Base-by-base conservation (phyloP, 1,284 basidiomycete species). In the Austropuccinia psidii region DNA sequence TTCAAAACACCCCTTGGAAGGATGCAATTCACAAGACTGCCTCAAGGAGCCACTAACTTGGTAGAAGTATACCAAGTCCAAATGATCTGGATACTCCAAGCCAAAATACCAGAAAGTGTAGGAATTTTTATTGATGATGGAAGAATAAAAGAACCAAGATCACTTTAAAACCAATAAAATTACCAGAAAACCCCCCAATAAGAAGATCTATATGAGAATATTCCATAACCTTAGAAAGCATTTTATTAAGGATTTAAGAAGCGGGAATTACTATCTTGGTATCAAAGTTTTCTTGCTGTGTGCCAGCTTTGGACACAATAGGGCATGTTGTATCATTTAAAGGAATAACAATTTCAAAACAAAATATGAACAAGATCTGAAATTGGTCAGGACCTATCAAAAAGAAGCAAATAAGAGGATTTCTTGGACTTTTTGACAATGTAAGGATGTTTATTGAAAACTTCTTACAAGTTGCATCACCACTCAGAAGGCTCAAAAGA, bases 61-160 rank as follows among this genome's bases (percentile, higher is more conserved):
- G 60, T 62, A 13, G 60, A 31, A 39, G 15, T 62, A 9, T 62
- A 62, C 37, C 60, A 62, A 39, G 60, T 37, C n/a, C 60, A 62
- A 27, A 62, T 62, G 60, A 43, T 62, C 9, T 39, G 60, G 60
- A 64, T 64, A 47, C 41, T 47, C 4, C 61, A 64, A 31, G 61
- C 43, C 29, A 24, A 64, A 47, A 43, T 64, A 4, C 61, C 61
- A 43, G 13, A 64, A 9, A 4, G 33, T 64, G 61, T 47, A 47
- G 47, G 49, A 27, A 67, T 50, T 11, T 67, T 67, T 67, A 55
- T 67, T 35, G 65, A 67, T 67, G 65, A 67, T 67, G 65, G 65
- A 21, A 49, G 65, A 9, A 68, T 68, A 8, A 68, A 68, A 54
- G 66, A 52, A 9, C 52, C 52, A 13, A 24, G 2, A 2, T 55